Percentiles rank a stretch among this genome's conserved stretches.
phyloP scores from a whole-genome alignment of 192 early-diverging fungal species.

The Geranomyces variabilis region DNA sequence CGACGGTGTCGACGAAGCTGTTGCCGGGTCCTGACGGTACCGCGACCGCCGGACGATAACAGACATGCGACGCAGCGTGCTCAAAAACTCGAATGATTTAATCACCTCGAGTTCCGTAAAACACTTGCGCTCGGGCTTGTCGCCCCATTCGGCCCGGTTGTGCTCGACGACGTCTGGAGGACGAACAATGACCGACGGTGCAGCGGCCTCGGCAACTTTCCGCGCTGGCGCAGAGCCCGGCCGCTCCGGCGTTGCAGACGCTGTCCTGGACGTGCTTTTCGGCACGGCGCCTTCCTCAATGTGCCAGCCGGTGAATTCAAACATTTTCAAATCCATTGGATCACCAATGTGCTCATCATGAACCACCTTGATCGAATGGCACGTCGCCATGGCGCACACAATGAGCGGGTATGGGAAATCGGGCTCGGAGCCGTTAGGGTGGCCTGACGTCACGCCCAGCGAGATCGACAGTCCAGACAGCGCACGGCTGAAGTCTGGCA shows the following conservation, averaged over 20 bases:
- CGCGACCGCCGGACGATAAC: conserved; percentile 72
- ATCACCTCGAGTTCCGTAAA: conserved; percentile 60
- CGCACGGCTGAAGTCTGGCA: conserved; percentile 10
- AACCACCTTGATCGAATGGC: conserved; percentile 81
- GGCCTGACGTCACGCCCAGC: conserved; percentile 30
- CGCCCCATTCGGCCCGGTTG: conserved; percentile 13
- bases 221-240: not conserved
- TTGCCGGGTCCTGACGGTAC: conserved; percentile 12
- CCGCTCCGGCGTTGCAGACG: not conserved
- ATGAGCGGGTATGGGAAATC: conserved; percentile 59
- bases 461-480: conserved; percentile 46
- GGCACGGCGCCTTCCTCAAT: conserved; percentile 81
- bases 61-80: conserved; percentile 85
- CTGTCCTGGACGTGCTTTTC: not conserved
- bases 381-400: conserved; percentile 64
- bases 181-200: conserved; percentile 72
- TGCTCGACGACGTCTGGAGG: conserved; percentile 69
- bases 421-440: conserved; percentile 42
- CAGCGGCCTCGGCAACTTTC: not conserved
- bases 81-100: conserved; percentile 88
- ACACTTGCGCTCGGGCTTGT: conserved; percentile 12
- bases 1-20: not conserved
- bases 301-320: conserved; percentile 92
- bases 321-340: conserved; percentile 97
- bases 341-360: conserved; percentile 90